Evolutionary conservation across 257 asterid species (phyloP), one percentile per base, ranked within the genome.

Genomic region (Solanum ossicruentum): DNA sequence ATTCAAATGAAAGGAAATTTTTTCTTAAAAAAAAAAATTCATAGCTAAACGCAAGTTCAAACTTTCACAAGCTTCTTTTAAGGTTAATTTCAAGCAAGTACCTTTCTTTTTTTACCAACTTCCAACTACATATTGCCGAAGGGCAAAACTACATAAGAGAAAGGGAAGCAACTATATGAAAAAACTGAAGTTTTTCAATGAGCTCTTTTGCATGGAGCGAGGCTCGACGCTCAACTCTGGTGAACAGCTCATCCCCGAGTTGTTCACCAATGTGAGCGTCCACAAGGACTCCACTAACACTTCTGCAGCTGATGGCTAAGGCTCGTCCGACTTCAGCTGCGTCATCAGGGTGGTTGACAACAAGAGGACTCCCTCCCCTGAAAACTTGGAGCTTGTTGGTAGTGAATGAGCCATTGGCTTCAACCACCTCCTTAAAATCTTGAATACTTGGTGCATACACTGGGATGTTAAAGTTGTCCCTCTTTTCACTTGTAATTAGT

Each of bases 311-410:
- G 86, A 82, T 94, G 85, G 97, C 98, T 11, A 96, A 87, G 49
- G 95, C 98, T 7, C 92, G 96, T 47, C 99, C 99, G 23, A 95
- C 87, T 93, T 96, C 99, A 7, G 90, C 93, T 52, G 90, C 92
- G 20, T 96, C 97, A 7, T 92, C 95, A 0, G 98, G 98, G 78
- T 88, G 94, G 86, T 81, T 90, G 36, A 96, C 97, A 71, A 96
- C 99, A 51, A 95, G 92, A 10, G 99, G 99, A 89, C 99, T 96
- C 6, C 99, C 99, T 20, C 98, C 98, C 56, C 90, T 82, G 88
- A 95, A 91, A 1, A 95, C 92, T 28, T 95, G 94, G 2, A 96
- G 95, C 91, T 86, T 92, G 90, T 95, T 94, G 9, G 92, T 86
- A 55, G 77, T 20, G 86, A 95, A 93, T 9, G 98, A 92, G 41